Conservation (phyloP, 2,329 filamentous ascomycete species). For the Scedosporium aurantiacum region DNA sequence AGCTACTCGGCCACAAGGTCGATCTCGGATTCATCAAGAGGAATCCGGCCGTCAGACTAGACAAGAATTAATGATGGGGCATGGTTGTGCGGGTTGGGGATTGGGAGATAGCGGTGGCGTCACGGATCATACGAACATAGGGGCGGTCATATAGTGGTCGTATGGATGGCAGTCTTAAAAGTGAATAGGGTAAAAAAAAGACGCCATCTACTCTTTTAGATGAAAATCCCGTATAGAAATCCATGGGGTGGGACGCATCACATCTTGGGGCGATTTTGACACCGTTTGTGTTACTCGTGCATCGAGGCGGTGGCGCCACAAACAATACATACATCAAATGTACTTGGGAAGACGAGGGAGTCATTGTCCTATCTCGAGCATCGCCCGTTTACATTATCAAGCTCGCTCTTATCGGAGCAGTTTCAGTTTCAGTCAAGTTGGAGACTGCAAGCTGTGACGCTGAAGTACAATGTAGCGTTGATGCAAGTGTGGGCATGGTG, state of each 20-base stretch:
- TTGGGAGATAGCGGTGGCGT: constrained; percentile 1
- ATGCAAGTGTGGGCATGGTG: too few species aligned
- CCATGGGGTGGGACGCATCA: not conserved
- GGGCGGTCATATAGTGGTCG: not conserved
- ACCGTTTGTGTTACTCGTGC: too few species aligned
- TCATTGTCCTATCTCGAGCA: too few species aligned
- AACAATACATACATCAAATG: too few species aligned
- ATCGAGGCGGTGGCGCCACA: too few species aligned
- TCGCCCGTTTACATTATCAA: too few species aligned
- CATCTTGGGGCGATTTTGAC: not conserved
- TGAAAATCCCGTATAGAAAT: not conserved
- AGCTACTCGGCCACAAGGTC: constrained; percentile 89
- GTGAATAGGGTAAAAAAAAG: not conserved
- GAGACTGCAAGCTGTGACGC: too few species aligned
- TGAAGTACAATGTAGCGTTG: too few species aligned
- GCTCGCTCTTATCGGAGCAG: too few species aligned
- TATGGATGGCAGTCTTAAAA: not conserved
- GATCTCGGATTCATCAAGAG: constrained; percentile 85
- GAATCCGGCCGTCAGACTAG: constrained; percentile 82
- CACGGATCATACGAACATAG: not conserved
- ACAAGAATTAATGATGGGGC: constrained; percentile 54
- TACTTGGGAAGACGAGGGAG: too few species aligned
- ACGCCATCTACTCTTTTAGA: not conserved
- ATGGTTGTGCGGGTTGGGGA: not conserved
- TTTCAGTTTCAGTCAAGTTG: too few species aligned